phyloP scores from a whole-genome alignment of 345 rosid species.

The Cardamine resedifolia region DNA sequence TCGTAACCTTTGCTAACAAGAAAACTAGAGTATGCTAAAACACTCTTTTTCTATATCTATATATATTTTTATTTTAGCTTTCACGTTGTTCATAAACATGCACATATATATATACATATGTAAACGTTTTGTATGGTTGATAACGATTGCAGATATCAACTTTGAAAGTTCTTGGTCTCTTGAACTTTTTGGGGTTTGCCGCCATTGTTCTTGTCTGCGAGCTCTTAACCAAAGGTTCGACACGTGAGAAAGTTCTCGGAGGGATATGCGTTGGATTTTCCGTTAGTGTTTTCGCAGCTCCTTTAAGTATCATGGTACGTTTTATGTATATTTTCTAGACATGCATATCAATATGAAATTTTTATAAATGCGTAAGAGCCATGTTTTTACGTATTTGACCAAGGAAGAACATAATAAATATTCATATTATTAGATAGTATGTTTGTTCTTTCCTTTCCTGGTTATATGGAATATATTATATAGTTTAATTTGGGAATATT shows the following conservation, averaged over 20 bases:
- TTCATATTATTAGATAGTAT: neutral
- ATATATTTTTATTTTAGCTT: neutral
- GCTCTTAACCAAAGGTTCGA: slow-evolving; percentile 41
- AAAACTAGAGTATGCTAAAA: slow-evolving; percentile 46
- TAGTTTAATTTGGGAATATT: slow-evolving; percentile 2
- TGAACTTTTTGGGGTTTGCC: slow-evolving; percentile 47
- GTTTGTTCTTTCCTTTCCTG: neutral
- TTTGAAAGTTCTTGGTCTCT: slow-evolving; percentile 44
- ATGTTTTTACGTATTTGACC: slow-evolving; percentile 4
- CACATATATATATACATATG: neutral
- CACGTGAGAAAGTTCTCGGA: slow-evolving; percentile 45
- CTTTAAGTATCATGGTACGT: slow-evolving; percentile 51
- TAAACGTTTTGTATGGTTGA: neutral
- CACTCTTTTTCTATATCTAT: too few species aligned
- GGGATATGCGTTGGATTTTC: slow-evolving; percentile 49
- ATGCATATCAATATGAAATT: neutral
- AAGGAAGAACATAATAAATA: slow-evolving; percentile 7
- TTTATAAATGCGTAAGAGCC: neutral
- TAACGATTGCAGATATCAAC: slow-evolving; percentile 44
- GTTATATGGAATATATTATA: slow-evolving; percentile 7
- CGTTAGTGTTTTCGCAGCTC: slow-evolving; percentile 52
- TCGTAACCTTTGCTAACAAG: slow-evolving; percentile 52
- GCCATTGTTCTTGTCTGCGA: slow-evolving; percentile 41
- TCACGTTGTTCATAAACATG: slow-evolving; percentile 10
- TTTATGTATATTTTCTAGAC: neutral